Base-by-base conservation (phyloP, 345 rosid genomes). In the Raphanus raphanistrum region DNA sequence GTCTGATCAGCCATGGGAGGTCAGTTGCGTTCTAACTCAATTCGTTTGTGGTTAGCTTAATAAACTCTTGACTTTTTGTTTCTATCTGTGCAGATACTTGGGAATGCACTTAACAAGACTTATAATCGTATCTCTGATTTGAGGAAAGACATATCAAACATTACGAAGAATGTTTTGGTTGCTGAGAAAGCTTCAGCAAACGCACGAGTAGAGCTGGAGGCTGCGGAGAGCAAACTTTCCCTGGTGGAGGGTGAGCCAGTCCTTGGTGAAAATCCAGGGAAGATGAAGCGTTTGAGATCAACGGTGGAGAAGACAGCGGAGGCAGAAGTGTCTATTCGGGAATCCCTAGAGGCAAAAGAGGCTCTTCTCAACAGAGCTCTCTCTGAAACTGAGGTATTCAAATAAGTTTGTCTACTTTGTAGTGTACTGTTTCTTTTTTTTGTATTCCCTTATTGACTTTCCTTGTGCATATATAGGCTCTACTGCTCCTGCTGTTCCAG, bases 1-100 rank as follows among this genome's bases (percentile, higher is more conserved):
- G 35, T 83, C 93, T 75, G 99, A 95, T 85, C 88, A 83, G 67
- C 89, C 92, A 35, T 95, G 99, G 99, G 99, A 95, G 97, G 99
- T 92, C 85, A 61, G 72, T 69, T 57, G 62, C 41, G 1, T 72
- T 73, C 57, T 7, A 68, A 26, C 41, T 67, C 16, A 8, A 35
- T 50, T 73, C 6, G 4, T 16, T 6, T 60, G 1, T 11, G 59
- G 63, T 71, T 4, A 8, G 38, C 25, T 66, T 59, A 16, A 36
- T 48, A 16, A 17, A 55, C 5, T 63, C 9, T 71, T 41, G 73
- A 50, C 8, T 57, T 59, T 59, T 58, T 76, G 35, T 62, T 57
- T 66, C 29, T 71, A 6, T 36, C 41, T 69, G 25, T 72, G 36
- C 86, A 93, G 97, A 85, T 91, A 77, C 97, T 93, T 75, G 87